phyloP scores from a whole-genome alignment of 176 grass and related monocot species.

The Neostapfia colusana region DNA sequence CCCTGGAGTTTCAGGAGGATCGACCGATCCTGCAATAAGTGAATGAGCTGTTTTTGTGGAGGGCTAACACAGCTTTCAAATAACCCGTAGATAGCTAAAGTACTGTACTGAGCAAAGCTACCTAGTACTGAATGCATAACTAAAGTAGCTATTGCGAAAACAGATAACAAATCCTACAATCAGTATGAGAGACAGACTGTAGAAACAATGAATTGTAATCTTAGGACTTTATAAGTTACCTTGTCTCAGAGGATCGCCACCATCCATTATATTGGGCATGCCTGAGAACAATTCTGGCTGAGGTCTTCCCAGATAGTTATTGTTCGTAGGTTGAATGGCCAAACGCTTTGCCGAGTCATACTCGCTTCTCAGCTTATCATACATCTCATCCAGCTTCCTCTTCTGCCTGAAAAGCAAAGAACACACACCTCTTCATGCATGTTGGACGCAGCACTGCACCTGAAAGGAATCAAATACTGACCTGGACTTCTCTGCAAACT shows the following conservation, averaged over 20 bases:
- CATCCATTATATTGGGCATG: conserved; percentile 54
- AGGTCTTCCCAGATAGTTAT: conserved; percentile 62
- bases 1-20: conserved; percentile 87
- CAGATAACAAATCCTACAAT: not conserved
- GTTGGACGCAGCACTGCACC: conserved; percentile 15
- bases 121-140: conserved; percentile 1
- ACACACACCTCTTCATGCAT: conserved; percentile 15
- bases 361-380: conserved; percentile 78
- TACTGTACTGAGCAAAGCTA: not conserved
- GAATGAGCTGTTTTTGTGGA: conserved; percentile 83
- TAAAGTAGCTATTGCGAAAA: not conserved
- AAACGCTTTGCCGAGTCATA: conserved; percentile 71
- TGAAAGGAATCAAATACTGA: conserved; percentile 32
- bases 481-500: conserved; percentile 96
- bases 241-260: conserved; percentile 44
- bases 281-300: conserved; percentile 69
- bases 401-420: conserved; percentile 64
- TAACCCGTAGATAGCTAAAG: conserved; percentile 21
- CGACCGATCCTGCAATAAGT: conserved; percentile 69
- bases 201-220: conserved; percentile 7
- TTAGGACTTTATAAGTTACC: conserved; percentile 44
- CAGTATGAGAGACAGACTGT: not conserved
- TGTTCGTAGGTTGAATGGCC: conserved; percentile 62
- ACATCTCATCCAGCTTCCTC: conserved; percentile 92
- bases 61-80: conserved; percentile 41